Conservation (phyloP, 2,329 filamentous ascomycete genomes). For the Lecanosticta acicola region DNA sequence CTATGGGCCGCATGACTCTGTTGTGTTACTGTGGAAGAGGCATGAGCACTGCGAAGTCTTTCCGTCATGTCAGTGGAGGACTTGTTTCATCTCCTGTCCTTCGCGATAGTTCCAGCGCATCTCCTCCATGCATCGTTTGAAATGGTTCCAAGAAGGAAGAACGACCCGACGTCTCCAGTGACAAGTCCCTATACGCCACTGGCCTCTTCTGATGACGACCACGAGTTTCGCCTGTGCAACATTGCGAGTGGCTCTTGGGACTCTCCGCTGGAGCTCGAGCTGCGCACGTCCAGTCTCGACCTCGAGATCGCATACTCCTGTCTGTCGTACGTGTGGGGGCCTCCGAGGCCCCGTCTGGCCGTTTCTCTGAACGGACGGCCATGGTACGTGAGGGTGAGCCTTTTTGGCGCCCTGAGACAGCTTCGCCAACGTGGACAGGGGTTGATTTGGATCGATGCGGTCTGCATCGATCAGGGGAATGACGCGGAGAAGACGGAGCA, state of each 20-base stretch:
- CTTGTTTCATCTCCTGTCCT: too few species aligned
- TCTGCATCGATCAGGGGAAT: conserved; percentile 2
- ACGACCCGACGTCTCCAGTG: too few species aligned
- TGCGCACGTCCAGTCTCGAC: not conserved
- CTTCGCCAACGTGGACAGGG: not conserved
- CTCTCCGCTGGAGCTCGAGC: not conserved
- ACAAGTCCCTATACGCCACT: not conserved
- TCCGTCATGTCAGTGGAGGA: too few species aligned
- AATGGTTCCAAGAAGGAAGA: too few species aligned
- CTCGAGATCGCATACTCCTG: not conserved
- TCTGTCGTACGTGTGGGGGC: not conserved
- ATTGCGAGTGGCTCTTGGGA: not conserved
- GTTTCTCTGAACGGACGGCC: not conserved
- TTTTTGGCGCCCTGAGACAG: not conserved
- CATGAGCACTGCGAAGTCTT: too few species aligned
- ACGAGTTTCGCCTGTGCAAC: not conserved
- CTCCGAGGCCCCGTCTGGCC: not conserved
- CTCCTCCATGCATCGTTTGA: too few species aligned
- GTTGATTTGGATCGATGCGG: conserved; percentile 1
- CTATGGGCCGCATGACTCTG: too few species aligned
- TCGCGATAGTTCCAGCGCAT: too few species aligned
- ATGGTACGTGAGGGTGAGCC: not conserved
- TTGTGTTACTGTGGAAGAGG: too few species aligned
- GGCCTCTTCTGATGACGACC: not conserved
- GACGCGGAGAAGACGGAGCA: not conserved